Evolutionary conservation across 1,284 basidiomycete genomes (phyloP), one percentile per base, ranked within the genome.

Genomic region (Cryptococcus sp.): DNA sequence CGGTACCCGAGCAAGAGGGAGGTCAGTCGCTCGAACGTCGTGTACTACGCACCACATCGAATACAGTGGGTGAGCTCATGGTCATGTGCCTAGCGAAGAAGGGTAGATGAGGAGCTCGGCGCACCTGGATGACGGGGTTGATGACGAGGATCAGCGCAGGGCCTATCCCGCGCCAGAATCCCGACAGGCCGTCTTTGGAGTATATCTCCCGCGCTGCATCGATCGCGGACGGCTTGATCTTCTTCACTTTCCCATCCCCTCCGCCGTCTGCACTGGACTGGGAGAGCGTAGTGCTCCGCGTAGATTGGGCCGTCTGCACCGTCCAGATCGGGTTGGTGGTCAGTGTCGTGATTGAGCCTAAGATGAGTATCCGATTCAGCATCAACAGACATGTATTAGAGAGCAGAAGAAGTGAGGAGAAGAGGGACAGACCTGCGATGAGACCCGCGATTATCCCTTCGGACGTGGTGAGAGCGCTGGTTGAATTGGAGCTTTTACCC

Each of bases 321-420:
- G 93, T 90, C 92, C 93, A 97, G 67, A 99, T 89, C 0, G 95
- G 95, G 79, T 98, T 99, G 76, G 88, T 91, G 61, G 92, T 84
- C 60, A 97, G 80, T 0, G 93, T 90, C 1, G 95, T 98, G 5
- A 90, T 90, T 20, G 90, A 90, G 44, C 94, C 93, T 89, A 71
- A 4, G 38, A 44, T 20, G 53, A 38, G 17, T 16, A 11, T 0
- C 46, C n/a, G n/a, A 25, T 22, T 41, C 19, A 46, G 22, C 46
- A 39, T 54, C 22, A 20, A 10, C 20, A 17, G 13, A 7, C 40
- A 44, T 19, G 38, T 15, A 19, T 23, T 25, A 22, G 53, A 35
- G 53, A 39, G 45, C 17, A 22, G 11, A 23, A 45, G 8, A 19
- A 20, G 5, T 39, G 15, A 40, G 41, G 20, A 48, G 17, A n/a